phyloP scores from a whole-genome alignment of 179 eudicot species.

The Kewa caespitosa region DNA sequence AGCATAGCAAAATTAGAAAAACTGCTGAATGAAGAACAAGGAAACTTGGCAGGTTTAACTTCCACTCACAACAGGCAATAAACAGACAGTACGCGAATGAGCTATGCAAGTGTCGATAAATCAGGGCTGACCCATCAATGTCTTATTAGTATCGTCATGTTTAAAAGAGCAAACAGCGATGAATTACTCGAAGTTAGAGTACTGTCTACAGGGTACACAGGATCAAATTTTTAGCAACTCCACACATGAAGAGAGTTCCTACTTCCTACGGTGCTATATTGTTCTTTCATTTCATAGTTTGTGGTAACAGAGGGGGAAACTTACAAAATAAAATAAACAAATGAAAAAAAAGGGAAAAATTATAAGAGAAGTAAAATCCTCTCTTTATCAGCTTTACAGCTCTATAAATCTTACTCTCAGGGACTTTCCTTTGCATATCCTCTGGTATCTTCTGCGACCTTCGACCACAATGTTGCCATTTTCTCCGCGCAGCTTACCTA shows the following conservation, averaged over 20 bases:
- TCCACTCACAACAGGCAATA: not conserved
- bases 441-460: constrained; percentile 75
- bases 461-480: constrained; percentile 74
- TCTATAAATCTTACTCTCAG: constrained; percentile 34
- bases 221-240: constrained; percentile 16
- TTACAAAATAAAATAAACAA: no score
- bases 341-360: constrained; percentile 13
- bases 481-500: constrained; percentile 80
- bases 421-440: constrained; percentile 47
- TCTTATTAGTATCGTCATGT: constrained; percentile 22
- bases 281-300: constrained; percentile 9
- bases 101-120: not conserved
- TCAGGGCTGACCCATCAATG: not conserved
- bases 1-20: not conserved
- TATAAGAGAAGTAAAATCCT: constrained; percentile 9
- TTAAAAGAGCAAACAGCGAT: constrained; percentile 18
- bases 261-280: not conserved
- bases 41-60: not conserved
- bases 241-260: constrained; percentile 10
- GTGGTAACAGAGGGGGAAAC: no score
- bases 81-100: not conserved
- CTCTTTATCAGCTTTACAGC: constrained; percentile 28
- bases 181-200: not conserved
- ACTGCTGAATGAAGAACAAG: not conserved
- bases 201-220: constrained; percentile 24